Evolutionary conservation across 2,329 filamentous ascomycete species (phyloP).

Genomic region (Penicillium sp.): DNA sequence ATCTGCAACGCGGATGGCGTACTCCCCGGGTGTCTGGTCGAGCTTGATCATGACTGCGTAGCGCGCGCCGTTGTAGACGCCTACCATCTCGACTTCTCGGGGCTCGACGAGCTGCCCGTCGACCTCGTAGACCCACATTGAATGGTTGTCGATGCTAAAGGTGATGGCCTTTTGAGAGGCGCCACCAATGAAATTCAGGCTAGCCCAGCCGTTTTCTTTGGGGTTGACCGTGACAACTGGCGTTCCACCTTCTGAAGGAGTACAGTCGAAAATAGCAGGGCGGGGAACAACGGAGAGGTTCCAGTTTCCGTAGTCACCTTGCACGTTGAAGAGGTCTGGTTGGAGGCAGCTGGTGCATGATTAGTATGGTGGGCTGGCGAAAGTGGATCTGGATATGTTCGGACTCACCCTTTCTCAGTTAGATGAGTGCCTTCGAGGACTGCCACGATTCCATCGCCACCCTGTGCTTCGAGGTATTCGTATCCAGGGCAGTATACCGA

Average conservation of each 20-base stretch:
- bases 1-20: slow-evolving; percentile 56
- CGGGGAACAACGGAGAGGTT: slow-evolving; percentile 34
- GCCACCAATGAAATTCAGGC: slow-evolving; percentile 61
- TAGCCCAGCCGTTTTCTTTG: slow-evolving; percentile 52
- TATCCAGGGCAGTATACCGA: slow-evolving; percentile 57
- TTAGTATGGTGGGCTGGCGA: not conserved
- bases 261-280: slow-evolving; percentile 47
- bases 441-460: slow-evolving; percentile 27
- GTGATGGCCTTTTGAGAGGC: slow-evolving; percentile 56
- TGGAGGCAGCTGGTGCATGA: slow-evolving; percentile 24
- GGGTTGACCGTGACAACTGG: slow-evolving; percentile 52
- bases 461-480: slow-evolving; percentile 45
- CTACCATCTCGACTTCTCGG: slow-evolving; percentile 38
- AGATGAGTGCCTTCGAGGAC: slow-evolving; percentile 29
- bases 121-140: slow-evolving; percentile 50
- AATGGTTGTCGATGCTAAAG: slow-evolving; percentile 52
- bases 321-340: slow-evolving; percentile 28
- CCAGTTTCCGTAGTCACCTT: slow-evolving; percentile 31
- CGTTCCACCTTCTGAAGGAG: slow-evolving; percentile 48
- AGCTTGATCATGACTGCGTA: slow-evolving; percentile 50
- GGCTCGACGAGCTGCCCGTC: slow-evolving; percentile 52
- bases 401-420: slow-evolving; percentile 40
- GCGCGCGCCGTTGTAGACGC: slow-evolving; percentile 45
- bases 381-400: not conserved
- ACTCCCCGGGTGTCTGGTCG: slow-evolving; percentile 42